Conservation (phyloP, 306 rosid genomes). For the Prosopis cineraria region DNA sequence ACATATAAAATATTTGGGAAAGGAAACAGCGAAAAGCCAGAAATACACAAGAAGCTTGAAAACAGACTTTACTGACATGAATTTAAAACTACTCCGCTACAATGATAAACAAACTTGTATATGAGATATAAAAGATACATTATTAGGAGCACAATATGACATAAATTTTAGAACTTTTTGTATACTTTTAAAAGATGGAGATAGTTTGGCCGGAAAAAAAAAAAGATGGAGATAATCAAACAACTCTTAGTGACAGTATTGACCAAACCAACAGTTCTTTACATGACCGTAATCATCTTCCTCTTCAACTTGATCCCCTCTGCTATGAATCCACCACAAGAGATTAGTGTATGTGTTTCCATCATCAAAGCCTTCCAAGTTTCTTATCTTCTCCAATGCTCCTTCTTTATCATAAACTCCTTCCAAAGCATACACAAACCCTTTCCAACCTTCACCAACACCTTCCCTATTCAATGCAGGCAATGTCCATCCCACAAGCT, state of each 20-base stretch:
- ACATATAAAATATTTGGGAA: too few relatives aligned
- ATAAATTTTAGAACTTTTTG: neutral
- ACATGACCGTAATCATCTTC: neutral
- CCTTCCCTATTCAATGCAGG: constrained; percentile 68
- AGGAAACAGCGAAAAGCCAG: neutral
- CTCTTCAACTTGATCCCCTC: constrained; percentile 36
- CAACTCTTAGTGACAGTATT: constrained; percentile 3
- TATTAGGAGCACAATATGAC: neutral
- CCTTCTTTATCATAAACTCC: constrained; percentile 62
- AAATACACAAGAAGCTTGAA: neutral
- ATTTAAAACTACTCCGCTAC: neutral
- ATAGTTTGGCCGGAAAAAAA: too few relatives aligned
- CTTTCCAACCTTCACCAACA: constrained; percentile 81
- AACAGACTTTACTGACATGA: neutral
- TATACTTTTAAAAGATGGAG: neutral
- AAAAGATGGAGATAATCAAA: neutral
- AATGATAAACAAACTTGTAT: neutral
- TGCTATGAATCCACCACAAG: constrained; percentile 92
- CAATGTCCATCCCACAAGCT: constrained; percentile 75
- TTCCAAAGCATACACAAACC: constrained; percentile 79
- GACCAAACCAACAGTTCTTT: neutral
- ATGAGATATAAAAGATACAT: neutral
- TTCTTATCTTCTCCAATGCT: constrained; percentile 59
- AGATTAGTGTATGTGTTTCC: constrained; percentile 84
- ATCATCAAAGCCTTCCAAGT: constrained; percentile 72